Base-by-base conservation (phyloP, 2,329 filamentous ascomycete genomes). In the Fusarium veterinarium region DNA sequence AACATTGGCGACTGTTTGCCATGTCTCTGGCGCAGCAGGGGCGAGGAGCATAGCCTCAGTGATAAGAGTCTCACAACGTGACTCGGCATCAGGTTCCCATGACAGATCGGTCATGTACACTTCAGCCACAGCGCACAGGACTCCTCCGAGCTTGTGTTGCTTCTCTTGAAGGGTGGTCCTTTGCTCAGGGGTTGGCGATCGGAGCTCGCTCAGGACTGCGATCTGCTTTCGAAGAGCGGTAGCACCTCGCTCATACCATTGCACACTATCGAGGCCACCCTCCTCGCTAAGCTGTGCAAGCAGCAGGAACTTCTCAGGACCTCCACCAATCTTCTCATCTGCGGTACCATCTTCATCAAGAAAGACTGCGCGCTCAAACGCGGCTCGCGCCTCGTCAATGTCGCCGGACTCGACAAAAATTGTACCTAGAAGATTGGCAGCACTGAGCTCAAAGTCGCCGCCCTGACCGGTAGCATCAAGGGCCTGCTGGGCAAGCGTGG, bases 21-120 rank as follows among this genome's bases (percentile, higher is more conserved):
- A 91, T n/a, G 95, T 93, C 83, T 98, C 95, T 8, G 95, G 89
- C 61, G 90, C 91, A 61, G 92, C 89, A 8, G 95, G 95, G 65
- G 93, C 93, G 69, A 97, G 90, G 76, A 97, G 85, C 63, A 96
- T 91, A 31, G 96, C 96, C 84, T 99, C 95, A 10, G 95, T 97
- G 72, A 98, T 90, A 66, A 97, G 90, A 9, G 90, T 85, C 83
- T 99, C 95, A 85, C 97, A 99, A 75, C 92, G 90, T 74, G 89
- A 86, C 84, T 99, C 96, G 9, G 95, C 96, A 79, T 98, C 95
- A 58, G 91, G 90, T 83, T 98, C 95, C 94, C 89, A 96, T 77
- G 93, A 96, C 76, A 98, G 84, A 84, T 99, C 96, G 16, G 96
- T 99, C 96, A 99, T 99, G 86, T 98, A 99, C 55, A 99, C 94